Conservation (phyloP, 129 eudicot genomes). For the Flaveria trinervia region DNA sequence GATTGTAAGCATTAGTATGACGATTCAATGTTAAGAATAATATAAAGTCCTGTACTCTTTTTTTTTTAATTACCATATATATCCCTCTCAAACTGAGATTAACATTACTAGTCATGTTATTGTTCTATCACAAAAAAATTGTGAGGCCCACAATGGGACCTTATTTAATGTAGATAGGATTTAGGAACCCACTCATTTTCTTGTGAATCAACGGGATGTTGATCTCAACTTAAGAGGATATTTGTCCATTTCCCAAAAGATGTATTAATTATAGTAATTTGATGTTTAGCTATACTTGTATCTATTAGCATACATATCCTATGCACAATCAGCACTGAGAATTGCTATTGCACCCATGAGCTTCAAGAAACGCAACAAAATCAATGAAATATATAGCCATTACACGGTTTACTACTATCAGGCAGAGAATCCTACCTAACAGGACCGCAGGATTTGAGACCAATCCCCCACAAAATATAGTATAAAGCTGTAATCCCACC, state of each 20-base stretch:
- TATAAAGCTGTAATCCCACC: constrained; percentile 93
- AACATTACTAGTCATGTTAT: background rate
- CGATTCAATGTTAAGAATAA: background rate
- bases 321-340: background rate
- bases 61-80: constrained; percentile 1
- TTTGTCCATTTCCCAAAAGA: background rate
- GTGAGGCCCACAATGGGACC: background rate
- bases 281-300: constrained; percentile 10
- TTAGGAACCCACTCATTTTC: background rate
- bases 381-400: background rate
- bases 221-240: constrained; percentile 5
- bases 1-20: background rate
- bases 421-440: constrained; percentile 58
- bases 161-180: background rate
- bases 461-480: constrained; percentile 93
- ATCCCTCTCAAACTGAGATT: background rate
- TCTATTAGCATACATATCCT: constrained; percentile 3
- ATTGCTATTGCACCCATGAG: background rate
- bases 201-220: background rate
- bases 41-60: constrained; percentile 18
- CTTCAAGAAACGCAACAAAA: constrained; percentile 5
- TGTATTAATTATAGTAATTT: background rate
- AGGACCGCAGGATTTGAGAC: constrained; percentile 92
- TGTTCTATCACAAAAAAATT: background rate
- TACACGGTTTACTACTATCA: constrained; percentile 5